A percentile compares a stretch with the other conserved stretches of the same genome.
These are phyloP conservation scores for Hyphochytrium catenoides DNA, from an alignment of 352 stramenopile genomes.

Conservation along the genomic window DNA sequence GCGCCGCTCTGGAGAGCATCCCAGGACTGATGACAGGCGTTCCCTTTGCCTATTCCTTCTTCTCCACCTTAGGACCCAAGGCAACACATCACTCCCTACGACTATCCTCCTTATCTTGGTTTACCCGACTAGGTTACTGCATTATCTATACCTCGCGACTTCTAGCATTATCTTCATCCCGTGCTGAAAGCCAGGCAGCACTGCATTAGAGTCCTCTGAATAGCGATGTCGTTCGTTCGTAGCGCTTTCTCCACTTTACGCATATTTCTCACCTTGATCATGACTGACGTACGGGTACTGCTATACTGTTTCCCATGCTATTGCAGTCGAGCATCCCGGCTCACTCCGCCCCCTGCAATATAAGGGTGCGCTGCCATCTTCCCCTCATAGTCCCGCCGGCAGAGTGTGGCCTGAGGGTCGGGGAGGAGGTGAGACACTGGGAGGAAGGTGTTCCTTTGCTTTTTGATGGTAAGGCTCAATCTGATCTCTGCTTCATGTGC, in stretches of 20 bases:
- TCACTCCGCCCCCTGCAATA: constrained; percentile 82
- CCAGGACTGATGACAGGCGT: constrained; percentile 55
- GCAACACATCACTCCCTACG: constrained; percentile 10
- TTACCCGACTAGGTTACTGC: neutral
- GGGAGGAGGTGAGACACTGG: constrained; percentile 49
- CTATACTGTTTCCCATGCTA: too few species aligned
- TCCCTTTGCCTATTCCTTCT: constrained; percentile 87
- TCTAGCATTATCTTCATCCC: too few species aligned
- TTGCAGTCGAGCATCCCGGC: constrained; percentile 35
- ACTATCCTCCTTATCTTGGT: neutral
- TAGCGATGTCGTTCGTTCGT: too few species aligned
- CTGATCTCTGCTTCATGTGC: neutral
- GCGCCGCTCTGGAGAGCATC: constrained; percentile 38
- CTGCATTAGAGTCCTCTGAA: too few species aligned
- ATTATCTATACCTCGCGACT: neutral
- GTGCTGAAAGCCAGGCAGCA: too few species aligned
- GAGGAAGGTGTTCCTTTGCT: constrained; percentile 45
- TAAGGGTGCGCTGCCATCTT: constrained; percentile 81
- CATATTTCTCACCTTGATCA: too few species aligned
- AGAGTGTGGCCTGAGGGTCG: constrained; percentile 70
- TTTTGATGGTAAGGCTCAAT: constrained; percentile 27
- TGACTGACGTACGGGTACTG: too few species aligned
- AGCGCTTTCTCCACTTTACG: too few species aligned
- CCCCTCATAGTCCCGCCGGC: constrained; percentile 60
- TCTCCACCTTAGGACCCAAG: constrained; percentile 72